Evolutionary conservation across 1,284 basidiomycete genomes (phyloP).

Genomic region (Leccinum glutinopallens): DNA sequence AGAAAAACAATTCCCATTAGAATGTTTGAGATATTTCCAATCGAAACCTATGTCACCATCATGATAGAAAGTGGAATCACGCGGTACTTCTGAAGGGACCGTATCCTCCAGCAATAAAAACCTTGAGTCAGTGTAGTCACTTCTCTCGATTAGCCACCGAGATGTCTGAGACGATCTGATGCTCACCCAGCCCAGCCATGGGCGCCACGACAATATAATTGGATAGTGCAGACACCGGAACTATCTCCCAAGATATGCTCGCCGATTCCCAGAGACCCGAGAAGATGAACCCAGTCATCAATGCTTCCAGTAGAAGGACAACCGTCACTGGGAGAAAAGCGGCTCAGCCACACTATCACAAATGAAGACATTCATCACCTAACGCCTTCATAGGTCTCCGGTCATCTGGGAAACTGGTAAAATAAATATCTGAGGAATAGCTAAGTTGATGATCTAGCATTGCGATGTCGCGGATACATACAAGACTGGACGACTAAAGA

Average conservation of each 20-base stretch:
- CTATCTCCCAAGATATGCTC: no score
- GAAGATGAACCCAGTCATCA: neutral
- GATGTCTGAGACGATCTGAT: neutral
- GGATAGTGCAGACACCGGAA: no score
- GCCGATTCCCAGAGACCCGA: no score
- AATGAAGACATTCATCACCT: neutral
- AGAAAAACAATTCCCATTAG: neutral
- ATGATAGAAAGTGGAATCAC: neutral
- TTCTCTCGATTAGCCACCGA: slow-evolving; percentile 7
- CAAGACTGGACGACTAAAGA: neutral
- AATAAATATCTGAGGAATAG: neutral
- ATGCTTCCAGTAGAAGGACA: neutral
- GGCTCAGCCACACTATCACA: neutral
- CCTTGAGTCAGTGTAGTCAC: neutral
- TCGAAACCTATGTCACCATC: slow-evolving; percentile 3
- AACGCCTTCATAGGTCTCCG: neutral
- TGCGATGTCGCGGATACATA: neutral
- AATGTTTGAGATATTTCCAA: no score
- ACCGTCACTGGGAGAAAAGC: neutral
- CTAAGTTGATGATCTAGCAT: neutral
- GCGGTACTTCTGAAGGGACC: neutral
- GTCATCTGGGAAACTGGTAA: neutral
- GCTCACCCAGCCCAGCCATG: neutral
- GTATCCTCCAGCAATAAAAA: neutral
- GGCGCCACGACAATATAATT: neutral